Conservation (phyloP, 352 stramenopile species). For the Phytophthora tentaculata region DNA sequence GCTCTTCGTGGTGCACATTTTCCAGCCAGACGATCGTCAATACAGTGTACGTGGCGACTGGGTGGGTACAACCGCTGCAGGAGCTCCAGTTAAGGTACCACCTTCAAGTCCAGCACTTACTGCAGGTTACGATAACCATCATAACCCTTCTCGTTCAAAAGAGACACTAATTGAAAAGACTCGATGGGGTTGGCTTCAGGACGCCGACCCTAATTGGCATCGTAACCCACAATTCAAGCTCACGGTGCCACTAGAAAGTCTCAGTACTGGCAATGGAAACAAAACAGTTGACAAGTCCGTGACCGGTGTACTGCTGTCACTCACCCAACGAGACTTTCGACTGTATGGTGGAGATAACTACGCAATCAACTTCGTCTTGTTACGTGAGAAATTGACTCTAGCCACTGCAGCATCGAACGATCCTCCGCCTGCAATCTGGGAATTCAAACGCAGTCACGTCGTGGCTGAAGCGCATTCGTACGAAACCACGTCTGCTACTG, state of each 20-base stretch:
- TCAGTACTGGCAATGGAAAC: slow-evolving; percentile 8
- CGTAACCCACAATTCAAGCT: slow-evolving; percentile 92
- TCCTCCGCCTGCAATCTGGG: slow-evolving; percentile 58
- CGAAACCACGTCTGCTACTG: slow-evolving; percentile 31
- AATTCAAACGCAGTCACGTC: slow-evolving; percentile 66
- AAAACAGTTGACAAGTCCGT: slow-evolving; percentile 16
- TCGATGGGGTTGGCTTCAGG: slow-evolving; percentile 66
- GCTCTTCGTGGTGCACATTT: slow-evolving; percentile 60
- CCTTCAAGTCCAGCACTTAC: background rate
- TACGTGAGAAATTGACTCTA: slow-evolving; percentile 69
- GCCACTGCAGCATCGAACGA: slow-evolving; percentile 43
- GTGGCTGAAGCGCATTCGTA: slow-evolving; percentile 77
- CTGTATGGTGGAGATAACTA: slow-evolving; percentile 87
- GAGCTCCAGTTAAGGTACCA: slow-evolving; percentile 25
- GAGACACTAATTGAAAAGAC: slow-evolving; percentile 61
- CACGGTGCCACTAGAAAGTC: slow-evolving; percentile 32
- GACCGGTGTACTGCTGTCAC: slow-evolving; percentile 67
- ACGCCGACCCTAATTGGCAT: slow-evolving; percentile 90
- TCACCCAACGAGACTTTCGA: slow-evolving; percentile 86
- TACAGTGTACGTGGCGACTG: slow-evolving; percentile 64
- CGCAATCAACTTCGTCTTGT: slow-evolving; percentile 87
- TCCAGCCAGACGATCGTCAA: slow-evolving; percentile 50
- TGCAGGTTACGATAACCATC: slow-evolving; percentile 21
- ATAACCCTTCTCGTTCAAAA: slow-evolving; percentile 19
- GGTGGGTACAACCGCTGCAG: slow-evolving; percentile 49